A percentile compares a stretch with the other conserved stretches of the same genome.
Evolutionary conservation across 345 rosid species (phyloP).

Genomic region (Lenwebbia sp.): DNA sequence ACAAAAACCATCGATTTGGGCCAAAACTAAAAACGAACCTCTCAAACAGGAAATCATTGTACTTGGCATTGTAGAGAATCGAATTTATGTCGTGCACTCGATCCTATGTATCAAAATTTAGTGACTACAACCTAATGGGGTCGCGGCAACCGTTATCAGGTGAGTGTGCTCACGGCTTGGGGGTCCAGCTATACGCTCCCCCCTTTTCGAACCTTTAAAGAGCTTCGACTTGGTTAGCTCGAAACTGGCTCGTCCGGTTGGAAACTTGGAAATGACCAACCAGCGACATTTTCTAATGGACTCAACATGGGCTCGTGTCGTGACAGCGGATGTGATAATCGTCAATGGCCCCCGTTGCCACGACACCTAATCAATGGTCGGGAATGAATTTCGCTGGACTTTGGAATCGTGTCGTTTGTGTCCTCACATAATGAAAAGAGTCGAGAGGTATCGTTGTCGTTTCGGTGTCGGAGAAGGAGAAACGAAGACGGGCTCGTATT

Average conservation of each 20-base stretch:
- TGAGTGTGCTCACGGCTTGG: background rate
- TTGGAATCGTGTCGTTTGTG: background rate
- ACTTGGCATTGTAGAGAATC: background rate
- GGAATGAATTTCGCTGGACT: background rate
- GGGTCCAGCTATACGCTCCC: background rate
- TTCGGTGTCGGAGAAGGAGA: background rate
- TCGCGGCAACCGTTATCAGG: accelerated
- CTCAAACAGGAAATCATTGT: background rate
- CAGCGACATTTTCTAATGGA: background rate
- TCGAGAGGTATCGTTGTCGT: background rate
- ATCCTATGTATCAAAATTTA: background rate
- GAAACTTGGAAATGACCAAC: background rate
- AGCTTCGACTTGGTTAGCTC: background rate
- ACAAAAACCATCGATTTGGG: background rate
- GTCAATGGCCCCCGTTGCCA: accelerated
- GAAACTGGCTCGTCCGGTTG: background rate
- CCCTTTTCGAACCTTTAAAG: background rate
- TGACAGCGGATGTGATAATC: background rate
- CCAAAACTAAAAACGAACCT: background rate
- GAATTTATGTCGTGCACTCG: background rate
- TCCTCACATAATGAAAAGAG: background rate
- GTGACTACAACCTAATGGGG: background rate
- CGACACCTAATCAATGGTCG: background rate
- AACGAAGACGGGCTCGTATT: background rate
- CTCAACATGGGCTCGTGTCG: background rate